Evolutionary conservation across 164 flowering plant genomes (phyloP).

Genomic region (Platanus orientalis): DNA sequence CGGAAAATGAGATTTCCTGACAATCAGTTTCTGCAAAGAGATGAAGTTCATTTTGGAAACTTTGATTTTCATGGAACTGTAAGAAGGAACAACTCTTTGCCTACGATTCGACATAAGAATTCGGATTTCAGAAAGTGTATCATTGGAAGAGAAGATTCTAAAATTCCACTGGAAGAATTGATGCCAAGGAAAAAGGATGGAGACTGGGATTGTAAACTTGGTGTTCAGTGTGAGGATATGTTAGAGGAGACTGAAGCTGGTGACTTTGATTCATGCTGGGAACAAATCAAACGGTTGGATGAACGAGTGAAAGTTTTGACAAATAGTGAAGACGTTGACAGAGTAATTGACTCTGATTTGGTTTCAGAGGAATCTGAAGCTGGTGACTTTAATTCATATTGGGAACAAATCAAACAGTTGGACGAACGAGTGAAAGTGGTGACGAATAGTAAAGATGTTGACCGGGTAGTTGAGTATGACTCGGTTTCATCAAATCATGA

Average conservation of each 20-base stretch:
- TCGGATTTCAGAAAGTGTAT: slow-evolving; percentile 12
- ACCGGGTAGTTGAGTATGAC: slow-evolving; percentile 8
- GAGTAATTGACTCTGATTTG: slow-evolving; percentile 11
- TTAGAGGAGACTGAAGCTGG: slow-evolving; percentile 21
- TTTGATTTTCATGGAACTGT: slow-evolving; percentile 11
- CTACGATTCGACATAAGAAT: slow-evolving; percentile 20
- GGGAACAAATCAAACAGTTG: slow-evolving; percentile 55
- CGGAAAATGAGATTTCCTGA: slow-evolving; percentile 31
- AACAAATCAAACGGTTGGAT: slow-evolving; percentile 53
- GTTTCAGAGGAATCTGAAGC: slow-evolving; percentile 16
- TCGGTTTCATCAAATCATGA: slow-evolving; percentile 9
- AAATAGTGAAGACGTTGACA: slow-evolving; percentile 16
- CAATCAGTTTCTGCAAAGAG: slow-evolving; percentile 25
- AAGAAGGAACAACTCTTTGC: slow-evolving; percentile 43
- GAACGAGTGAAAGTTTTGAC: slow-evolving; percentile 40
- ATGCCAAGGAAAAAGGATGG: slow-evolving; percentile 16
- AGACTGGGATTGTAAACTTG: slow-evolving; percentile 14
- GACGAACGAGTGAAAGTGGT: slow-evolving; percentile 44
- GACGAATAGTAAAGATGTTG: slow-evolving; percentile 23
- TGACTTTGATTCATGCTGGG: slow-evolving; percentile 40
- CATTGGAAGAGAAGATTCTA: slow-evolving; percentile 22
- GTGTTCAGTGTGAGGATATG: slow-evolving; percentile 14
- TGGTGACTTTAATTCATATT: slow-evolving; percentile 32
- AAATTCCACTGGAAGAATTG: slow-evolving; percentile 8
- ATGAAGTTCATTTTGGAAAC: slow-evolving; percentile 22